Base-by-base conservation (phyloP, 2,329 filamentous ascomycete genomes). In the Penicillium psychrosexuale region DNA sequence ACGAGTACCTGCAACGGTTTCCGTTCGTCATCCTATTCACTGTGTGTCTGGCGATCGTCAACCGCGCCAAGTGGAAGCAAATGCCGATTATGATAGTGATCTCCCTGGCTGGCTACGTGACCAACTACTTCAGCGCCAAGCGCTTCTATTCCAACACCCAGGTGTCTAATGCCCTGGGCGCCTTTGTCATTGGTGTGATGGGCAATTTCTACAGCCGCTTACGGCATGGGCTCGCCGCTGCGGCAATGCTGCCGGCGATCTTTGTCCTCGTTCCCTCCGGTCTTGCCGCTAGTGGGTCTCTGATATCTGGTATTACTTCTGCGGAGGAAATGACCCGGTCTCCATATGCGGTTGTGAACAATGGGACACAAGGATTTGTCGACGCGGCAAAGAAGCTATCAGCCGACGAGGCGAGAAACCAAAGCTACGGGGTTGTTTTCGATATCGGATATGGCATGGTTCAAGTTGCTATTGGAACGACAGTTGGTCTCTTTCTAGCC, bases 241-340 rank as follows among this genome's bases (percentile, higher is more conserved):
- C 90, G 0, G 88, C 89, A 1, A 90, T 96, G 80, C 76, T 96
- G 9, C 91, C 91, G 0, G 91, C 88, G 5, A 95, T 96, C 60
- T 95, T 95, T 59, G 82, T 85, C 2, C 82, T 85, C 56, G 83
- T 86, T 0, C 84, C 84, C 0, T 82, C 78, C 2, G 84, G 83
- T 1, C 72, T 86, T 3, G 81, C 83, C 3, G 82, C 83, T 0
- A 77, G 76, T 49, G 84, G 84, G 1, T 80, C 77, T 5, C 67
- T 86, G 17, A 77, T 86, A 1, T 75, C 78, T 0, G 83, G 84
- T 13, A 75, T 86, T 42, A 78, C 78, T 9, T 80, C 77, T 3
- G 83, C 84, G 0, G 77, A 85, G 58, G 77, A 84, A 60, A 82
- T 84, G 59, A 78, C 47, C 3, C 57, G 62, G 5, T 64, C 61